A percentile compares a stretch with the other conserved stretches of the same genome.
phyloP scores from a whole-genome alignment of 208 protist genomes.

The Trypanosoma rangeli region DNA sequence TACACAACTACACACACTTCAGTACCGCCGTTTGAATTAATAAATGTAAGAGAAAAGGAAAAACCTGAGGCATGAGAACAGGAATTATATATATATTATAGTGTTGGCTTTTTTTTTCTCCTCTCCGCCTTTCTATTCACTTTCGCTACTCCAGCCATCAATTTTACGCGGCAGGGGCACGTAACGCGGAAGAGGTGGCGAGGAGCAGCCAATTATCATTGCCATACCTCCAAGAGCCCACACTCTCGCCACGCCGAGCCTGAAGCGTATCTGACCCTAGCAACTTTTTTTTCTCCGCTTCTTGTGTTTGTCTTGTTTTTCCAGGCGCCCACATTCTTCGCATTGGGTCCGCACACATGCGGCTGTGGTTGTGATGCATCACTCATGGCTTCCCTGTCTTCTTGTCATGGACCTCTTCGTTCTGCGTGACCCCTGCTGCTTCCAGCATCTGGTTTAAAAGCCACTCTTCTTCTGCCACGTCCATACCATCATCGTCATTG shows the following conservation, averaged over 20 bases:
- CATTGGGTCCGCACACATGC: background rate
- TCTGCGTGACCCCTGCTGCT: background rate
- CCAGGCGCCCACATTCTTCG: background rate
- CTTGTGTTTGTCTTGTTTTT: constrained; percentile 35
- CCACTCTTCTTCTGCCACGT: constrained; percentile 79
- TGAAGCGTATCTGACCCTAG: no score
- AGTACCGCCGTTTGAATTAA: no score
- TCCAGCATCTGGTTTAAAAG: constrained; percentile 83
- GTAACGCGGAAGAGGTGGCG: no score
- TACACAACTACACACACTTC: no score
- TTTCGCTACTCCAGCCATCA: background rate
- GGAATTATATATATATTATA: no score
- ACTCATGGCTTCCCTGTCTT: no score
- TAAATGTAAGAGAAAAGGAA: background rate
- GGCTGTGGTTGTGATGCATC: background rate
- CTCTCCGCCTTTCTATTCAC: background rate
- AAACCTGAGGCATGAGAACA: no score
- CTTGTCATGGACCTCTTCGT: background rate
- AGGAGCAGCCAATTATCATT: no score
- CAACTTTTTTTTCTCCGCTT: background rate
- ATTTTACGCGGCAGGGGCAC: no score
- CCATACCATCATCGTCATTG: constrained; percentile 61
- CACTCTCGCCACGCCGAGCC: no score
- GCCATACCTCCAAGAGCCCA: no score
- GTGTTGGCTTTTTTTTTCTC: constrained; percentile 14